Conservation (phyloP, 2,329 filamentous ascomycete genomes). For the Calonectria honghensis region DNA sequence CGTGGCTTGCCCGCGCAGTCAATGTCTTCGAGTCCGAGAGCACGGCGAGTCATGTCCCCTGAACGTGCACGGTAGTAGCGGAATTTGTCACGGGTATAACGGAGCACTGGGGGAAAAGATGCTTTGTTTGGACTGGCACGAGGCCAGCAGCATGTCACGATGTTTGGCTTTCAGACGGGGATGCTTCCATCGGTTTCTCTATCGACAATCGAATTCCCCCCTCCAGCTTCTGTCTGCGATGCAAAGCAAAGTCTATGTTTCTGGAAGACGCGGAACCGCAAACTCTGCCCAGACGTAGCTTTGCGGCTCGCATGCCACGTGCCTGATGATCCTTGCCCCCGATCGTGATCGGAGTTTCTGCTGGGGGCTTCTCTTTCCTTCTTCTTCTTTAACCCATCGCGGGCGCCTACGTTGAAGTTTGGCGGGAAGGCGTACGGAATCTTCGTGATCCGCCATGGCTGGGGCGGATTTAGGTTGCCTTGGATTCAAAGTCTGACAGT, state of each 20-base stretch:
- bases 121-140: not conserved
- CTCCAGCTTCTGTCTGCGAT: not conserved
- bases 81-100: not conserved
- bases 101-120: no score
- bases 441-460: not conserved
- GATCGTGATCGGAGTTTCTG: not conserved
- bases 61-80: not conserved
- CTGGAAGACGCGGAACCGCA: slow-evolving; percentile 10
- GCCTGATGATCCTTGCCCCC: slow-evolving; percentile 10
- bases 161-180: not conserved
- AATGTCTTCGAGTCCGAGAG: not conserved
- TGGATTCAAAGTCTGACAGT: not conserved
- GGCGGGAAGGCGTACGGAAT: not conserved
- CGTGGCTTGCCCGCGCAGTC: not conserved
- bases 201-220: not conserved
- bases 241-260: slow-evolving; percentile 15
- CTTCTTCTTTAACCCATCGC: not conserved
- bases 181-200: not conserved
- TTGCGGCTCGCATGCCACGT: slow-evolving; percentile 20
- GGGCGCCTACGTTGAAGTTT: not conserved
- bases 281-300: slow-evolving; percentile 6
- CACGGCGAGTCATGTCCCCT: not conserved
- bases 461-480: not conserved
- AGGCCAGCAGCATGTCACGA: slow-evolving; percentile 3
- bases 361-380: not conserved